Base-by-base conservation (phyloP, 331 rosid species). In the Malus hybrid region DNA sequence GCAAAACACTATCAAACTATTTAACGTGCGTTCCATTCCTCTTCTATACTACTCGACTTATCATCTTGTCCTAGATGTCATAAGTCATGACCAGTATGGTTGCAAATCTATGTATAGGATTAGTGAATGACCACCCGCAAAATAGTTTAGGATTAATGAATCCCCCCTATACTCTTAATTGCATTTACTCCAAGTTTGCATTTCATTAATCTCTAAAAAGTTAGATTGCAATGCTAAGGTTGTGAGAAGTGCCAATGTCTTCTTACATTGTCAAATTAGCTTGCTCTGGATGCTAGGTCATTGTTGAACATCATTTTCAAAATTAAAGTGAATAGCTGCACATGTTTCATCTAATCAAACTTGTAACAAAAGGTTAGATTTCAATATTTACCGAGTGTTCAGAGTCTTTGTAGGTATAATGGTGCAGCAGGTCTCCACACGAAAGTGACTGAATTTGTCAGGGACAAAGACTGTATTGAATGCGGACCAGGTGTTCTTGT, bases 361-460 rank as follows among this genome's bases (percentile, higher is more conserved):
- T 31, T 24, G 33, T 57, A 10, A 3, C 48, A 42, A 42, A 10
- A 42, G 14, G 48, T 42, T 42, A 42, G 48, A 42, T 42, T 61
- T 19, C 18, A 54, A 61, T 54, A 71, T 24, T 71, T 77, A 69
- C 78, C 75, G 34, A 70, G 77, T 81, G 65, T 67, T 67, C 79
- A 76, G 52, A 80, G 76, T 69, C 64, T 81, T 72, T 84, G 77
- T 75, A 94, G 99, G 85, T 94, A 92, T 85, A 94, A 94, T 85
- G 97, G 99, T 69, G 90, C 93, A 61, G 89, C 87, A 80, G 99
- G 98, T 78, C 91, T 95, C 71, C 99, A 95, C 81, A 90, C 98
- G 15, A 88, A 90, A 86, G 97, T 95, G 80, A 87, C 99, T n/a
- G 97, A 90, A 75, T 95, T 95, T 81, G 93, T 88, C 68, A 90